These are phyloP conservation scores for Excoecaria agallocha DNA, from an alignment of 345 rosid genomes.

Conservation along the genomic window DNA sequence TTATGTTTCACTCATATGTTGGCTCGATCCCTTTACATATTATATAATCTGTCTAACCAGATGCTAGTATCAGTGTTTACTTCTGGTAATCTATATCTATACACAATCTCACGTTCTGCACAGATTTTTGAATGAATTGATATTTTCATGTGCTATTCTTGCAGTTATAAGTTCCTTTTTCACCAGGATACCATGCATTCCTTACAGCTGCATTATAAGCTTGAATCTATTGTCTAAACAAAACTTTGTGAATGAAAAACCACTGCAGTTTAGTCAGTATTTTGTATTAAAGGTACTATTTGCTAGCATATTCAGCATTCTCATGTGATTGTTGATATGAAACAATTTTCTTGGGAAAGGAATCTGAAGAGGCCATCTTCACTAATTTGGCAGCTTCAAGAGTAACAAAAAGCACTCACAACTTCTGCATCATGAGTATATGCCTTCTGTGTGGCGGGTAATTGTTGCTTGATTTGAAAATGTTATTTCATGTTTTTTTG, in stretches of 20 bases:
- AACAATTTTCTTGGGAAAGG: constrained; percentile 17
- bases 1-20: neutral
- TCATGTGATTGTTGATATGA: neutral
- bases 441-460: constrained; percentile 94
- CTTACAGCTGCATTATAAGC: neutral
- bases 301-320: neutral
- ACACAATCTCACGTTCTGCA: neutral
- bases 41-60: neutral
- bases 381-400: constrained; percentile 21
- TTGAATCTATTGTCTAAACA: neutral
- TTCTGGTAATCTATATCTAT: neutral
- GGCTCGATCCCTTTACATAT: neutral
- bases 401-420: constrained; percentile 33
- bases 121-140: neutral
- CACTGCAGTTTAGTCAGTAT: neutral
- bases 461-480: constrained; percentile 12
- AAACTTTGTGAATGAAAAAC: neutral
- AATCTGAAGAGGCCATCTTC: constrained; percentile 35
- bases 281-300: neutral
- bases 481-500: neutral
- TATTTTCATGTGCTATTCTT: neutral
- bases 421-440: constrained; percentile 56
- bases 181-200: neutral
- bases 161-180: neutral
- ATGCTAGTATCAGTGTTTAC: neutral